Percentiles rank a stretch among this genome's conserved stretches.
These are phyloP conservation scores for Rhododendron griersonianum DNA, from an alignment of 148 eudicot genomes.

Conservation along the genomic window DNA sequence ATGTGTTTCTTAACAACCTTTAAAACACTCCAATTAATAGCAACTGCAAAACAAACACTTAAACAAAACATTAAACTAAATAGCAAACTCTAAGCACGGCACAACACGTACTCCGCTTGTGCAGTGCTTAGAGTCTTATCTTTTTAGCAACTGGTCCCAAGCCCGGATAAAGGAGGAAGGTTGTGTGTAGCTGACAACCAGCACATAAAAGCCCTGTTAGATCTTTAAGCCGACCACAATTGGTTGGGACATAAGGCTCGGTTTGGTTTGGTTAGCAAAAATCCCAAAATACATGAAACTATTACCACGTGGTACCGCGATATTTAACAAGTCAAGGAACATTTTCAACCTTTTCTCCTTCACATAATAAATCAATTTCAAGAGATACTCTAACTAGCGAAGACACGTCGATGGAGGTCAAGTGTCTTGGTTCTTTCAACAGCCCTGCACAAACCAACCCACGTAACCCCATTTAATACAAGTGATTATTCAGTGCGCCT, in stretches of 20 bases:
- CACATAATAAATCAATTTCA: neutral
- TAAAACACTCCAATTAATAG: neutral
- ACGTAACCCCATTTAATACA: neutral
- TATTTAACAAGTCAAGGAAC: slow-evolving; percentile 12
- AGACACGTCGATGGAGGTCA: neutral
- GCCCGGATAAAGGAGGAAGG: too few species aligned
- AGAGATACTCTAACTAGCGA: neutral
- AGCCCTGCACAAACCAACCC: neutral
- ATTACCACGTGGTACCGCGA: slow-evolving; percentile 43
- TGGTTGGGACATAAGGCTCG: too few species aligned
- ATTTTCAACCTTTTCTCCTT: neutral
- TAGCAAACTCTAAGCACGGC: too few species aligned
- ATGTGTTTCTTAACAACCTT: neutral
- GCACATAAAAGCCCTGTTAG: too few species aligned
- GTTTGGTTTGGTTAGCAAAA: neutral
- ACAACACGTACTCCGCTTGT: too few species aligned
- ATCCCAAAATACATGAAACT: neutral
- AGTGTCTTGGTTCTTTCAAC: neutral
- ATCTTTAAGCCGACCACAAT: too few species aligned
- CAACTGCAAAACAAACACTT: too few species aligned
- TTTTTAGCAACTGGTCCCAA: too few species aligned
- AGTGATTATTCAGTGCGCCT: neutral
- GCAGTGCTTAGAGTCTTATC: too few species aligned
- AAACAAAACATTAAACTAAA: neutral
- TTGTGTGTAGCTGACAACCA: too few species aligned